Conservation (phyloP, 1,284 basidiomycete genomes). For the Thelephora terrestris region DNA sequence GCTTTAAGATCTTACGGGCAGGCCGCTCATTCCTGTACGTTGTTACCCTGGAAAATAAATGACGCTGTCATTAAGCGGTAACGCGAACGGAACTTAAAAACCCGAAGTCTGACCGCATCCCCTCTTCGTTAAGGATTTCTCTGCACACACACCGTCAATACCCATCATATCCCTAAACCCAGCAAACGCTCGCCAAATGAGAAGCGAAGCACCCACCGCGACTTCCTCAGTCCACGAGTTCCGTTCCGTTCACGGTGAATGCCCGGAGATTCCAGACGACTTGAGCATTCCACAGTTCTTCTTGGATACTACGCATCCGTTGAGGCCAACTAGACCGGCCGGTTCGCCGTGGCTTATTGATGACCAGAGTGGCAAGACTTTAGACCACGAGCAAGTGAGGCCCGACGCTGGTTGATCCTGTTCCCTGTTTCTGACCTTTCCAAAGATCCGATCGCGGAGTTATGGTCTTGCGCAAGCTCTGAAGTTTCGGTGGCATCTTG, state of each 20-base stretch:
- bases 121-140: no score
- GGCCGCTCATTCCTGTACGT: no score
- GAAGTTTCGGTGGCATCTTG: slow-evolving; percentile 33
- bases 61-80: no score
- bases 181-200: no score
- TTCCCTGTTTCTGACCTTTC: neutral
- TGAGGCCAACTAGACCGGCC: slow-evolving; percentile 29
- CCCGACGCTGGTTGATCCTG: neutral
- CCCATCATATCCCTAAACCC: no score
- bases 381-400: slow-evolving; percentile 44
- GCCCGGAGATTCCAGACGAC: slow-evolving; percentile 45
- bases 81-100: no score
- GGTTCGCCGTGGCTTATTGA: slow-evolving; percentile 47
- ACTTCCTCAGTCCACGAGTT: neutral
- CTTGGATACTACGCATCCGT: slow-evolving; percentile 40
- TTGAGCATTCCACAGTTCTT: slow-evolving; percentile 66
- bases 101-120: no score
- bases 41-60: no score
- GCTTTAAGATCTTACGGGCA: no score
- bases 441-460: neutral
- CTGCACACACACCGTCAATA: no score
- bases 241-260: no score
- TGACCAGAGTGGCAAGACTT: slow-evolving; percentile 39
- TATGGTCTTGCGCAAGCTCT: slow-evolving; percentile 45
- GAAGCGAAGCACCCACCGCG: no score